Conservation (phyloP, 129 eudicot genomes). For the Flaveria linearis region DNA sequence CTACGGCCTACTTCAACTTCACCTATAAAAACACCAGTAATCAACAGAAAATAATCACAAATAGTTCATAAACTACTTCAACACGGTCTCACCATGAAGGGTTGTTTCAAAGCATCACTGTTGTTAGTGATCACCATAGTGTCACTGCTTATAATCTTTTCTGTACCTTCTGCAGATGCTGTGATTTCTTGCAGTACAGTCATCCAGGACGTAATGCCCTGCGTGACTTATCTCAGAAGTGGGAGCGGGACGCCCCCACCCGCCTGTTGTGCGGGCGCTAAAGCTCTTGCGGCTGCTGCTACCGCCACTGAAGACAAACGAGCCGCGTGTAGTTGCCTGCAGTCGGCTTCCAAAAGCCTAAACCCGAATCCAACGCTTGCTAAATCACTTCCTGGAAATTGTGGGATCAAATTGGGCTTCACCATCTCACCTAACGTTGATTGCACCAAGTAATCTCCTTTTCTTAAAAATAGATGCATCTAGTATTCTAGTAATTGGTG, state of each 20-base stretch:
- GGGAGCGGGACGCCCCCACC: constrained; percentile 67
- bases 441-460: constrained; percentile 62
- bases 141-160: constrained; percentile 24
- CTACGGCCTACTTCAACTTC: constrained; percentile 6
- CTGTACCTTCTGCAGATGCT: constrained; percentile 36
- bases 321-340: constrained; percentile 62
- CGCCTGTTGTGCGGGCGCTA: constrained; percentile 65
- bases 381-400: constrained; percentile 64
- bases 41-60: constrained; percentile 13
- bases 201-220: constrained; percentile 48
- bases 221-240: constrained; percentile 54
- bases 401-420: constrained; percentile 62
- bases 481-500: too few relatives aligned
- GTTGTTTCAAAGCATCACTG: constrained; percentile 22
- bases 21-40: constrained; percentile 33
- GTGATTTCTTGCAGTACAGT: constrained; percentile 59
- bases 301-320: constrained; percentile 51
- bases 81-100: constrained; percentile 38
- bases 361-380: constrained; percentile 47
- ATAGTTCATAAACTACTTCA: neutral
- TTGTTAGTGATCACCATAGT: constrained; percentile 17
- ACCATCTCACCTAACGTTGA: constrained; percentile 62
- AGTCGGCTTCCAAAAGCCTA: constrained; percentile 44
- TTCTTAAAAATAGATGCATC: too few relatives aligned
- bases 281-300: constrained; percentile 51